Base-by-base conservation (phyloP, 1,139 yeast genomes). In the Saccharomyces pastorianus region DNA sequence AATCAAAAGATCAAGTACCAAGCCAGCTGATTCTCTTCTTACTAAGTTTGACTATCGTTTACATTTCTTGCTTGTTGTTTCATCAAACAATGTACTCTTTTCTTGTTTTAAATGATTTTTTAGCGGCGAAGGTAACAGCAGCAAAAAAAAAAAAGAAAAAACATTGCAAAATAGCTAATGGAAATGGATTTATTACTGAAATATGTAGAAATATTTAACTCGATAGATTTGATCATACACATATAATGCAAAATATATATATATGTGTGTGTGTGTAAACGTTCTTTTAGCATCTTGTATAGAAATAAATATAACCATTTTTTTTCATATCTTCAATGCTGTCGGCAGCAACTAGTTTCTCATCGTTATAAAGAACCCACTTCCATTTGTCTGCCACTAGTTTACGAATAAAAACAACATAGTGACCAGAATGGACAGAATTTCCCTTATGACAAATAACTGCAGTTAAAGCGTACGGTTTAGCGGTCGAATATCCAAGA, bases 401-500 rank as follows among this genome's bases (percentile, higher is more conserved):
- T 59, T 80, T 80, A 53, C 75, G 76, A 49, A 90, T 76, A 64
- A 87, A 93, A 0, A 86, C 91, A 46, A 95, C 98, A 68, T 93
- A 93, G 69, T 93, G 99, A 0, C 99, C 99, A 0, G 97, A 89
- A 59, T 93, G 97, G 1, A 93, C 88, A 20, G 96, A 88, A 0
- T 85, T 78, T 9, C 99, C 99, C 69, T 93, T 93, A 70, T 93
- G 99, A 66, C 98, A 91, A 25, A 93, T 79, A 8, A 89, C 88
- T 0, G 89, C 88, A 53, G 81, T 78, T 48, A 93, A 71, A 14
- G 66, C 63, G 66, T 87, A 93, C 41, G 64, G 58, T 6, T 75
- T 71, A 3, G 61, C 46, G 5, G 64, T 57, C n/a, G 59, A 56
- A 28, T 71, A 69, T 5, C 72, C 67, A 9, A 63, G 66, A 1